Evolutionary conservation across 495 filamentous ascomycete genomes (phyloP), one percentile per base, ranked within the genome.

Genomic region (Paragyromitra xinjiangensis): DNA sequence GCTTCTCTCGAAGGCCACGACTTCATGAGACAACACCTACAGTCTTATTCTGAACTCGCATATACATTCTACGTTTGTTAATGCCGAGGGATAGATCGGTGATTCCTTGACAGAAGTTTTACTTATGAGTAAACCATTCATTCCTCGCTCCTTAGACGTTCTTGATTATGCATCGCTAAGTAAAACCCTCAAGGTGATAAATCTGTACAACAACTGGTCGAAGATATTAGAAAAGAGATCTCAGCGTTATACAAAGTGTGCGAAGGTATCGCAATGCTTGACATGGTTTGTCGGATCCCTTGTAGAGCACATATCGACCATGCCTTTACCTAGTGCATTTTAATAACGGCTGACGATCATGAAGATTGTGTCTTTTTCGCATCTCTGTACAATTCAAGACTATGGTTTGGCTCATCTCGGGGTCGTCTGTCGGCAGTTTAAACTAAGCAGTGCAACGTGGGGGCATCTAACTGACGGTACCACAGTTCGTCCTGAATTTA

Each of bases 201-300:
- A 50, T 88, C 90, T 2, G 86, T 98, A 34, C 88, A 92, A 71
- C 84, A 89, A 51, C 86, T 99, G 7, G 88, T 94, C 26, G 85
- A 88, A 19, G 85, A 90, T 12, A 85, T 97, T 34, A 87, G 92
- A 45, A 83, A 85, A 3, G 88, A 94, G 68, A 88, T 94, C 24
- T 89, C 90, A 0, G 83, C 85, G 2, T 85, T 98, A 0, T 96
- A 94, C 83, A 89, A 88, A 69, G 87, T 93, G 65, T 94, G 92
- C 78, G 94, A 98, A 79, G 90, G 89, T 22, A 91, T 98, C 73
- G 93, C 93, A n/a, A 88, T 93, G 83, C 87, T 99, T 5, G 95
- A 99, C 82, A 96, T 98, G 93, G 85, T 96, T 71, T 34, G 80
- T 63, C 37, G 8, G 45, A 51, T 12, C 63, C 40, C 48, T n/a